A percentile compares a stretch with the other conserved stretches of the same genome.
phyloP scores from a whole-genome alignment of 495 filamentous ascomycete genomes.

The Xylaria grammica region DNA sequence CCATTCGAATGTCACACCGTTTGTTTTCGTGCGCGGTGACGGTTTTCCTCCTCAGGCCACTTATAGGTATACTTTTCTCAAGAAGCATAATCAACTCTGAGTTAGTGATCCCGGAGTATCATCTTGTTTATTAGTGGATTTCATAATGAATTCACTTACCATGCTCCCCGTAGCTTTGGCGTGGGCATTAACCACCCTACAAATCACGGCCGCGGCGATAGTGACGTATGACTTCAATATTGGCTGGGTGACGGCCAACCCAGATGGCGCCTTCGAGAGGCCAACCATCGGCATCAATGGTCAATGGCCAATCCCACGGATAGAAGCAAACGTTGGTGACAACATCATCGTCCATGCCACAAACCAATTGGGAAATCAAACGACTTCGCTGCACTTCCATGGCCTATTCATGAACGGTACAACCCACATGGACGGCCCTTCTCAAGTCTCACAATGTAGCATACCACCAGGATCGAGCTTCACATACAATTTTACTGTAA shows the following conservation, averaged over 20 bases:
- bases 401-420: conserved; percentile 75
- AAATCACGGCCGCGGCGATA: conserved; percentile 55
- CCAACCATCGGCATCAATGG: conserved; percentile 81
- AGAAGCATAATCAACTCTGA: neutral
- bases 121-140: neutral
- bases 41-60: neutral
- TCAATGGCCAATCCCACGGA: conserved; percentile 75
- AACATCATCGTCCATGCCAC: conserved; percentile 70
- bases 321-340: conserved; percentile 74
- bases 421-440: conserved; percentile 75
- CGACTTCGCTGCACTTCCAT: conserved; percentile 76
- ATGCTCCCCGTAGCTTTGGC: conserved; percentile 34
- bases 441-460: conserved; percentile 69
- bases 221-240: conserved; percentile 81
- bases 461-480: conserved; percentile 67
- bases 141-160: conserved; percentile 9
- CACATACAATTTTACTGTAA: conserved; percentile 79
- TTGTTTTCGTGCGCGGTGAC: neutral
- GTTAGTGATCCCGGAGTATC: neutral
- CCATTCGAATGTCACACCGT: neutral
- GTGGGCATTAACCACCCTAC: conserved; percentile 40
- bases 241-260: conserved; percentile 79
- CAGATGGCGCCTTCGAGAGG: conserved; percentile 71
- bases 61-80: neutral
- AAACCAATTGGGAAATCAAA: conserved; percentile 74